Percentiles rank a stretch among this genome's conserved stretches.
Evolutionary conservation across 2,329 filamentous ascomycete genomes (phyloP).

Genomic region (Penicillium hesseltinei): DNA sequence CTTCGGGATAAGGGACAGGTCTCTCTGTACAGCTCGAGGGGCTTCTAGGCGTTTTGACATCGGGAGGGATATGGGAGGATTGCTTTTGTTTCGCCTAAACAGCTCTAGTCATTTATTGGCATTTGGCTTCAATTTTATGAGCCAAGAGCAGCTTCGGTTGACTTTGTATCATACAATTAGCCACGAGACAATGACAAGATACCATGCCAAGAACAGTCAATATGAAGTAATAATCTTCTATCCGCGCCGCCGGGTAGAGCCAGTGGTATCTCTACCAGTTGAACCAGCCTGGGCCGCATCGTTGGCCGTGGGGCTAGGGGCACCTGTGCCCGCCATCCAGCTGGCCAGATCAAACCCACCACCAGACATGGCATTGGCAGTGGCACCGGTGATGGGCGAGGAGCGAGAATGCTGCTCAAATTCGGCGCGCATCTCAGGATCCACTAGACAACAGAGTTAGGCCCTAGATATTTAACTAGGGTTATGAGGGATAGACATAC

Average conservation of each 20-base stretch:
- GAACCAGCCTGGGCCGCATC: slow-evolving; percentile 21
- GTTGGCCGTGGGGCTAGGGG: slow-evolving; percentile 24
- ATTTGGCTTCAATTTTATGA: slow-evolving; percentile 7
- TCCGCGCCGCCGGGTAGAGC: slow-evolving; percentile 30
- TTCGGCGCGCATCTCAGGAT: slow-evolving; percentile 90
- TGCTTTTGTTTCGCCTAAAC: slow-evolving; percentile 1
- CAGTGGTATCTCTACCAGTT: slow-evolving; percentile 30
- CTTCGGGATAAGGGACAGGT: not conserved
- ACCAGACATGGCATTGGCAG: slow-evolving; percentile 60
- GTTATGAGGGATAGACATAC: slow-evolving; percentile 56
- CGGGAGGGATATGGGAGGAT: not conserved
- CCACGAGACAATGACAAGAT: not conserved
- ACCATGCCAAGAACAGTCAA: not conserved
- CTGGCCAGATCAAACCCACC: slow-evolving; percentile 63
- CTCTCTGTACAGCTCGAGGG: not conserved
- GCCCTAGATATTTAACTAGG: not conserved
- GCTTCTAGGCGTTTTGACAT: slow-evolving; percentile 6
- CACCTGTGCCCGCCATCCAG: slow-evolving; percentile 62
- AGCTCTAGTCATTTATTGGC: slow-evolving; percentile 3
- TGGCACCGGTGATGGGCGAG: slow-evolving; percentile 62
- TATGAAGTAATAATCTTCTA: slow-evolving; percentile 15
- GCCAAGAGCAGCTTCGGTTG: slow-evolving; percentile 1
- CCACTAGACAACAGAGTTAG: slow-evolving; percentile 61
- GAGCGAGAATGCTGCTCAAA: slow-evolving; percentile 87
- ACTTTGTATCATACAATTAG: slow-evolving; percentile 7